Conservation (phyloP, 2,329 filamentous ascomycete species). For the Neoarthrinium moseri region DNA sequence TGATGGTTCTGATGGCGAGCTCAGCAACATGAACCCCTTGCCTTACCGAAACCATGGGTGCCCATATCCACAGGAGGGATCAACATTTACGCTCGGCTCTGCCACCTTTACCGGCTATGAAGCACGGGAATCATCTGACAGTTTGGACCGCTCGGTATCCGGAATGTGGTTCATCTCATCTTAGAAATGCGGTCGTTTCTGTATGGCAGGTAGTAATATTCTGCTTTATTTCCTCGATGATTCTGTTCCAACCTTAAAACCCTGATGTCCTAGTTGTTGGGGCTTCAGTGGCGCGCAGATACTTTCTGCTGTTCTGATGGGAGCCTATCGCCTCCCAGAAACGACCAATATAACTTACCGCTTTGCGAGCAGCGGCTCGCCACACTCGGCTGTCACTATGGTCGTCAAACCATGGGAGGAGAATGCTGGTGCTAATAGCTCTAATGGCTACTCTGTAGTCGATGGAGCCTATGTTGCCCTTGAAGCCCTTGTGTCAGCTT, state of each 20-base stretch:
- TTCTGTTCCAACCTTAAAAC: neutral
- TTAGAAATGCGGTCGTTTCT: neutral
- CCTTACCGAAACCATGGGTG: neutral
- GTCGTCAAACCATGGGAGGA: constrained; percentile 11
- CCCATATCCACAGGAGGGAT: neutral
- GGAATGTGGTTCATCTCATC: neutral
- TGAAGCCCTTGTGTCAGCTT: constrained; percentile 21
- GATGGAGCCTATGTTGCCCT: constrained; percentile 29
- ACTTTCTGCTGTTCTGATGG: neutral
- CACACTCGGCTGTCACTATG: constrained; percentile 13
- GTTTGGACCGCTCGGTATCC: neutral
- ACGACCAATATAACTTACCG: constrained; percentile 9
- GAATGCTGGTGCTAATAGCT: neutral
- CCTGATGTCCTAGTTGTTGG: neutral
- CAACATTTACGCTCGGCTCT: neutral
- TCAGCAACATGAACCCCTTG: neutral
- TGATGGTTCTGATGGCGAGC: neutral
- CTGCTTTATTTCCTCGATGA: neutral
- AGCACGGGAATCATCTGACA: neutral
- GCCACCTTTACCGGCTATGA: neutral
- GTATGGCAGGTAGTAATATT: neutral
- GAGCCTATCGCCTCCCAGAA: constrained; percentile 5
- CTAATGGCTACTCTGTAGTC: constrained; percentile 28
- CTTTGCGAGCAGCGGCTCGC: constrained; percentile 9
- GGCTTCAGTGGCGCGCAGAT: neutral